Base-by-base conservation (phyloP, 805 yeast species). In the Cyberlindnera samutprakarnensis region DNA sequence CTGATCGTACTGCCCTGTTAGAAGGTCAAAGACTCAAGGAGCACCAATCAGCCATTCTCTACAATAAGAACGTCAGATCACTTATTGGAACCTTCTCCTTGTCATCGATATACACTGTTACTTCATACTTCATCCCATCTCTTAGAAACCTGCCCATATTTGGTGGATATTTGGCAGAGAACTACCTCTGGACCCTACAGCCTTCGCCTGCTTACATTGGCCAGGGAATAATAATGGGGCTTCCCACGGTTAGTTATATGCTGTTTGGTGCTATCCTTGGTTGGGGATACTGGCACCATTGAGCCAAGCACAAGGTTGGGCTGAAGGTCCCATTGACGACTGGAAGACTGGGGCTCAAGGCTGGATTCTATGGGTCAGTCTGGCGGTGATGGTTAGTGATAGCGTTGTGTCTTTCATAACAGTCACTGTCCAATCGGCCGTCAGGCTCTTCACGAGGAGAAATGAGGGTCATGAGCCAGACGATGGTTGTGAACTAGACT, bases 121-220 rank as follows among this genome's bases (percentile, higher is more conserved):
- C 68, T 2, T 67, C 94, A 2, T 86, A 78, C 54, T 81, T 86
- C 44, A 35, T 82, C 6, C 96, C 96, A 0, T 56, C 72, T 11
- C 46, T 92, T 10, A 67, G 75, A 32, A 62, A 62, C 25, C 46
- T 92, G 6, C 96, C 96, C 0, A 49, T 90, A 1, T 83, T 90
- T 53, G 97, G 97, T 0, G 23, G 45, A 1, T 47, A 51, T 27
- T 58, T 85, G 14, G 82, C 95, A 0, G 48, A 59, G 14, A 57
- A 65, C 13, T 83, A 84, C 56, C 66, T 82, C 28, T 84, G 96
- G 92, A 78, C 81, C 37, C 71, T 92, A 38, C 95, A 92, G 54
- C 96, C 96, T 0, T 86, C 96, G 1, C 98, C 98, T 0, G 97
- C 97, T 0, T 90, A 90, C 53, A 71, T 92, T 22, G 98, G 98